A percentile compares a stretch with the other conserved stretches of the same genome.
Conservation (phyloP, 2,329 filamentous ascomycete genomes). For the Sclerotinia sclerotiorum region DNA sequence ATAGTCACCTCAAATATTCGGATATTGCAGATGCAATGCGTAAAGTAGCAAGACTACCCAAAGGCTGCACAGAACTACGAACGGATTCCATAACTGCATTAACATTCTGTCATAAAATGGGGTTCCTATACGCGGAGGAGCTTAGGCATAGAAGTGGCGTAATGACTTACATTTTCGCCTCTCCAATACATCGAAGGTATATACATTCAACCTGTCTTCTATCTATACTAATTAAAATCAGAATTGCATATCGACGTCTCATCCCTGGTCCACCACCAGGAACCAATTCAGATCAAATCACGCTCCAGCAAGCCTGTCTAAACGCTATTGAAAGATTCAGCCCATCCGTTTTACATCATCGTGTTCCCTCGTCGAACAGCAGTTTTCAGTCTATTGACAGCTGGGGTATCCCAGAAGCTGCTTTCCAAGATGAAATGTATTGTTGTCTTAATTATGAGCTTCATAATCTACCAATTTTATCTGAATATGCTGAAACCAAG, state of each 20-base stretch:
- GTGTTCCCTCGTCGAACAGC: neutral
- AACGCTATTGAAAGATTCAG: slow-evolving; percentile 10
- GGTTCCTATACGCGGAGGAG: slow-evolving; percentile 1
- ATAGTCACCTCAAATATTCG: neutral
- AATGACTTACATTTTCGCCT: slow-evolving; percentile 9
- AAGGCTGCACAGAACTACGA: neutral
- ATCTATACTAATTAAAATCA: neutral
- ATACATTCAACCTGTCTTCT: neutral
- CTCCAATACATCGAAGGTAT: slow-evolving; percentile 7
- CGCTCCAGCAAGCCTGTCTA: neutral
- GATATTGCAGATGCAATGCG: neutral
- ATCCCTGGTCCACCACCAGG: neutral
- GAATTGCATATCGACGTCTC: slow-evolving; percentile 1
- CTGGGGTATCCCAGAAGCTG: neutral
- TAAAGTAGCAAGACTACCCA: slow-evolving; percentile 1
- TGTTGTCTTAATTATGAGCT: slow-evolving; percentile 2
- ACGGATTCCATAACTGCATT: neutral
- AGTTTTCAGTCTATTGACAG: neutral
- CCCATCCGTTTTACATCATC: neutral
- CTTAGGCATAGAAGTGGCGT: neutral
- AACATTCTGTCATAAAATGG: neutral
- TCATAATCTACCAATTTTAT: neutral
- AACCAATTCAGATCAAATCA: neutral
- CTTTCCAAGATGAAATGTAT: slow-evolving; percentile 2
- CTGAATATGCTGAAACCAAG: slow-evolving; percentile 4